A percentile compares a stretch with the other conserved stretches of the same genome.
These are phyloP conservation scores for Umbellularia californica DNA, from an alignment of 164 flowering plant species.

Conservation along the genomic window DNA sequence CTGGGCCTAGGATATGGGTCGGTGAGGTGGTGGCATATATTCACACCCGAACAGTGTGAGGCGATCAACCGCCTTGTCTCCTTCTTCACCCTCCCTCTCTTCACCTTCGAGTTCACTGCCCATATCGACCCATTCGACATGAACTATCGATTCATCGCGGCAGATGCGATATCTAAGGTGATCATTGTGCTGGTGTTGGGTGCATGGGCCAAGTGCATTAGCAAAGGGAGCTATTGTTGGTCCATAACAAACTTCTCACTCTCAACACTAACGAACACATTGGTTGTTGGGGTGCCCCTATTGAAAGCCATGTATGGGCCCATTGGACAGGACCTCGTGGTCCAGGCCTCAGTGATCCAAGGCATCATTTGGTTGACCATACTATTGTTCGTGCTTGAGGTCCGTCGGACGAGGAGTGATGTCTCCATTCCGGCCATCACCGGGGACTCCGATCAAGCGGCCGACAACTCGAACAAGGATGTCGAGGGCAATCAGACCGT, in stretches of 20 bases:
- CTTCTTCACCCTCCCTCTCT: slow-evolving; percentile 68
- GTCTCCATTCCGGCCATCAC: not conserved
- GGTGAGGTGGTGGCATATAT: slow-evolving; percentile 59
- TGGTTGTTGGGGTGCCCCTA: slow-evolving; percentile 73
- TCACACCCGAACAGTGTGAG: slow-evolving; percentile 50
- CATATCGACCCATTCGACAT: slow-evolving; percentile 48
- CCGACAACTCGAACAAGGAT: slow-evolving; percentile 16
- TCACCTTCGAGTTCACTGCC: slow-evolving; percentile 58
- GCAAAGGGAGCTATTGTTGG: slow-evolving; percentile 61
- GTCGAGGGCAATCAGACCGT: slow-evolving; percentile 22
- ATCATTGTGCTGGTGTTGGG: slow-evolving; percentile 41
- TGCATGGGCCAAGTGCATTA: slow-evolving; percentile 57
- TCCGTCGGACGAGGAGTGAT: slow-evolving; percentile 30
- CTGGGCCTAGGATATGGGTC: slow-evolving; percentile 48
- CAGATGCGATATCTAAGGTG: slow-evolving; percentile 56
- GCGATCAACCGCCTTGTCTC: slow-evolving; percentile 60
- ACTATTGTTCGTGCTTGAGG: slow-evolving; percentile 53
- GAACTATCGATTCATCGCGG: slow-evolving; percentile 53
- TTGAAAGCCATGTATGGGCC: slow-evolving; percentile 67
- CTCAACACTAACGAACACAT: slow-evolving; percentile 52
- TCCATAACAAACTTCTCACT: slow-evolving; percentile 67
- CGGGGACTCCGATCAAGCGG: slow-evolving; percentile 3
- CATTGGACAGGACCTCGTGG: slow-evolving; percentile 50
- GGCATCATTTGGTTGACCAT: slow-evolving; percentile 57
- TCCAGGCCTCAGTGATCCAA: slow-evolving; percentile 56